Evolutionary conservation across 202 grass and related monocot genomes (phyloP), one percentile per base, ranked within the genome.

Genomic region (Zoysia matrella): DNA sequence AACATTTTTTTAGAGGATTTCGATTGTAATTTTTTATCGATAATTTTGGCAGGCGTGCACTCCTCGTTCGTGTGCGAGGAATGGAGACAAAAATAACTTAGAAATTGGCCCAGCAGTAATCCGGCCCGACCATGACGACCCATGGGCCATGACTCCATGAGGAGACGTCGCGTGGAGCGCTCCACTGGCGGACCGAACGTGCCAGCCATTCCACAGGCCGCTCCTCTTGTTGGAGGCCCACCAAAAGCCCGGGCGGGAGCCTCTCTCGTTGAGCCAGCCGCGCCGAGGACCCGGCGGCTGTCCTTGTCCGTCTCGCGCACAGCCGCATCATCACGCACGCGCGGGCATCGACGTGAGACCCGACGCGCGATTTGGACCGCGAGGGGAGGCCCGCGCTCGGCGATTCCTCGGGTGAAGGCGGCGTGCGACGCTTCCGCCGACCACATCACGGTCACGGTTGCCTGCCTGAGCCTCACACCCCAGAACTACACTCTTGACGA

Each of bases 391-490:
- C 22, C 22, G 22, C 22, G 22, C 22, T 30, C 22, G 22, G 22
- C 22, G 22, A 30, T 30, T 7, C 47, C 42, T 57, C 49, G 44
- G 40, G 41, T 7, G 74, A 77, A 71, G 64, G 74, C 66, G 48
- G 82, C 56, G 75, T 50, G 16, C 66, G 47, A 84, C 77, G 73
- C 53, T 77, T 78, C 55, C 22, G 8, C 47, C 47, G 61, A 47
- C 40, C 18, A 18, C 58, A 9, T 8, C n/a, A 36, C 58, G 5
- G 16, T 60, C 57, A 60, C 4, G 56, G 56, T 15, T 54, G 52
- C 52, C 12, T 54, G 1, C 2, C 12, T 4, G 52, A 11, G 22
- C 22, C 22, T 30, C 52, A 15, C 52, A n/a, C 57, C 8, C 16
- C 57, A 22, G 57, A n/a, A 56, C 30, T 10, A 30, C 30, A 18